Evolutionary conservation across 495 filamentous ascomycete genomes (phyloP).

Genomic region (Sabuloglossum arenarium): DNA sequence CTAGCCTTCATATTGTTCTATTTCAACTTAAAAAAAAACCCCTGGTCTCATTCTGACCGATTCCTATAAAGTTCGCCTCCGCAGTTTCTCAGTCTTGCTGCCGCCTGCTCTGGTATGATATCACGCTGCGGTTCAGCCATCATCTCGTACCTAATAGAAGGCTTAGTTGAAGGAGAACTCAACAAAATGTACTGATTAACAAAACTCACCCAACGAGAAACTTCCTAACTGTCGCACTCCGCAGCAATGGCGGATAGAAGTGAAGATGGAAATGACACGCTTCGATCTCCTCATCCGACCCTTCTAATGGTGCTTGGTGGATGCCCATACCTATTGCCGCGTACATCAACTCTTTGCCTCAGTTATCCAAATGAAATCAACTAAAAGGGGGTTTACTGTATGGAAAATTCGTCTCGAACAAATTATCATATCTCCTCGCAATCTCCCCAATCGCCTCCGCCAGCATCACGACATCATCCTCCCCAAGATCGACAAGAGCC

Average conservation of each 20-base stretch:
- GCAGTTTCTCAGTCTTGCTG: slow-evolving; percentile 48
- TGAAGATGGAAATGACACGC: slow-evolving; percentile 85
- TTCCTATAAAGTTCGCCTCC: slow-evolving; percentile 72
- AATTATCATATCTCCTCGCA: slow-evolving; percentile 80
- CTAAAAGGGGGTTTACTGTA: slow-evolving; percentile 39
- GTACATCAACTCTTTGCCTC: background rate
- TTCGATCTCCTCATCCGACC: slow-evolving; percentile 65
- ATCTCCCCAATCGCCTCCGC: slow-evolving; percentile 73
- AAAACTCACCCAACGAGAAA: slow-evolving; percentile 62
- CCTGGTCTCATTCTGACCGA: slow-evolving; percentile 21
- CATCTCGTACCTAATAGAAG: slow-evolving; percentile 46
- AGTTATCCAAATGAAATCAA: background rate
- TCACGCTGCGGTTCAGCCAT: slow-evolving; percentile 94
- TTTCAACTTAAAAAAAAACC: too few relatives aligned
- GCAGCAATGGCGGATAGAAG: slow-evolving; percentile 85
- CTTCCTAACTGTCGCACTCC: slow-evolving; percentile 85
- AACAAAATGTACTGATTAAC: too few relatives aligned
- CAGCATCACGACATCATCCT: slow-evolving; percentile 42
- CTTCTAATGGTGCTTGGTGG: slow-evolving; percentile 83
- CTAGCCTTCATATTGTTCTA: too few relatives aligned
- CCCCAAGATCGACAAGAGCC: slow-evolving; percentile 57
- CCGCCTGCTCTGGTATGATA: slow-evolving; percentile 93
- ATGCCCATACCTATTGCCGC: slow-evolving; percentile 36
- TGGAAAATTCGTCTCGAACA: slow-evolving; percentile 91
- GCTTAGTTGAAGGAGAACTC: too few relatives aligned